A percentile compares a stretch with the other conserved stretches of the same genome.
phyloP scores from a whole-genome alignment of 2,329 filamentous ascomycete species.

The Amauroascus verrucosus region DNA sequence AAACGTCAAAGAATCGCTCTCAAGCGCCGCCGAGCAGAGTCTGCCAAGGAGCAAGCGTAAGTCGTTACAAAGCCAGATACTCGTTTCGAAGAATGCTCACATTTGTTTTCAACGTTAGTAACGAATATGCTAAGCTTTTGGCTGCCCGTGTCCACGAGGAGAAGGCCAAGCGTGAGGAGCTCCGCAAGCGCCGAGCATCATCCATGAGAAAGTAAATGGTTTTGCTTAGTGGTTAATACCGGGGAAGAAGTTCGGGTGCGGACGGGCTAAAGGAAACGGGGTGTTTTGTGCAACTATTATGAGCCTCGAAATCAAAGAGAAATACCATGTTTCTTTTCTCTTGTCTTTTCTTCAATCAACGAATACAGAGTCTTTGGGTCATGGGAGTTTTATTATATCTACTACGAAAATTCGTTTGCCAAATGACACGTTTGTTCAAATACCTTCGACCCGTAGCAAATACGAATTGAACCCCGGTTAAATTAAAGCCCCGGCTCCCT shows the following conservation, averaged over 20 bases:
- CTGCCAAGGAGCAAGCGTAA: conserved; percentile 98
- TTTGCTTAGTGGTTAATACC: conserved; percentile 9
- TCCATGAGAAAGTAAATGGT: conserved; percentile 72
- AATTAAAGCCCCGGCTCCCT: background rate
- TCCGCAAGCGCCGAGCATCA: conserved; percentile 92
- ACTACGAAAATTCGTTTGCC: conserved; percentile 10
- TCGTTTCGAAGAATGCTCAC: conserved; percentile 1
- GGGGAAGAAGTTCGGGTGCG: conserved; percentile 1
- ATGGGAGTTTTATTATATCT: conserved; percentile 13
- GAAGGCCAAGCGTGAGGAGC: conserved; percentile 86
- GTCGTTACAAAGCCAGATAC: too few relatives aligned
- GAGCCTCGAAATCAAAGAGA: conserved; percentile 11
- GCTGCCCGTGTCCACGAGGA: conserved; percentile 96
- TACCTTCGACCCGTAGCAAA: background rate
- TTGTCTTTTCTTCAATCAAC: conserved; percentile 10
- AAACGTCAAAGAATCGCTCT: conserved; percentile 97
- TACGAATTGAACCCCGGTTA: background rate
- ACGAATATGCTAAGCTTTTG: conserved; percentile 91
- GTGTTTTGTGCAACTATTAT: conserved; percentile 11
- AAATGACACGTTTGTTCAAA: conserved; percentile 12
- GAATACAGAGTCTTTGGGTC: conserved; percentile 12
- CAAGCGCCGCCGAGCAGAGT: conserved; percentile 95
- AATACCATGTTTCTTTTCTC: conserved; percentile 10
- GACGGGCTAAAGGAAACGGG: conserved; percentile 1
- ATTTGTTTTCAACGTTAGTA: conserved; percentile 43